These are phyloP conservation scores for Microcyclosporella mali DNA, from an alignment of 2,329 filamentous ascomycete species.

Conservation along the genomic window DNA sequence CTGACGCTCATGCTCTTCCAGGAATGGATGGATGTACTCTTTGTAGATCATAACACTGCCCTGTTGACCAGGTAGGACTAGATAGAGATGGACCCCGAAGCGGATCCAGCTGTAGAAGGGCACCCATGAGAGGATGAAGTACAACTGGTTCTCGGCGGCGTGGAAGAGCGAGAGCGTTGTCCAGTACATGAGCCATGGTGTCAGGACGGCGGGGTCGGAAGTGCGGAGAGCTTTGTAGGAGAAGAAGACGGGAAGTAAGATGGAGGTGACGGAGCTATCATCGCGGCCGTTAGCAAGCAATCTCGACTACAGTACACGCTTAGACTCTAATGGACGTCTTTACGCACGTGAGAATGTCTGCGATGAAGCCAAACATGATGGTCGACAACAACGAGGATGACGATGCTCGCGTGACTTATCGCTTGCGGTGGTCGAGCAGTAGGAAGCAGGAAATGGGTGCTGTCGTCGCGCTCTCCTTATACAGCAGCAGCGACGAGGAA, in stretches of 20 bases:
- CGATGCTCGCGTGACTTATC: constrained; percentile 10
- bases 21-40: constrained; percentile 78
- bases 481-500: no score
- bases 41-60: constrained; percentile 83
- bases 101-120: constrained; percentile 93
- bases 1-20: constrained; percentile 74
- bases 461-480: no score
- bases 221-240: constrained; percentile 97
- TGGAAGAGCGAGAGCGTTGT: constrained; percentile 79
- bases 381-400: no score
- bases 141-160: constrained; percentile 78
- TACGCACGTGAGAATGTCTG: constrained; percentile 70
- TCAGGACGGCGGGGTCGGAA: constrained; percentile 78
- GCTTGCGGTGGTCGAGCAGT: not conserved
- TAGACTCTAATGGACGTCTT: constrained; percentile 14
- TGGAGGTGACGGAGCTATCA: constrained; percentile 71
- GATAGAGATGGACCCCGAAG: constrained; percentile 80
- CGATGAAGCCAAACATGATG: constrained; percentile 68
- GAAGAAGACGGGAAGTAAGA: constrained; percentile 91
- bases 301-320: constrained; percentile 16
- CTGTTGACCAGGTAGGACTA: constrained; percentile 95
- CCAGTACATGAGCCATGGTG: constrained; percentile 99
- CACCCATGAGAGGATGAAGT: constrained; percentile 82
- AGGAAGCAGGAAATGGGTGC: no score
- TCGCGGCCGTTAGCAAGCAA: constrained; percentile 1